Evolutionary conservation across 768 basidiomycete genomes (phyloP), one percentile per base, ranked within the genome.

Genomic region (Pleurotus salmoneostramineus): DNA sequence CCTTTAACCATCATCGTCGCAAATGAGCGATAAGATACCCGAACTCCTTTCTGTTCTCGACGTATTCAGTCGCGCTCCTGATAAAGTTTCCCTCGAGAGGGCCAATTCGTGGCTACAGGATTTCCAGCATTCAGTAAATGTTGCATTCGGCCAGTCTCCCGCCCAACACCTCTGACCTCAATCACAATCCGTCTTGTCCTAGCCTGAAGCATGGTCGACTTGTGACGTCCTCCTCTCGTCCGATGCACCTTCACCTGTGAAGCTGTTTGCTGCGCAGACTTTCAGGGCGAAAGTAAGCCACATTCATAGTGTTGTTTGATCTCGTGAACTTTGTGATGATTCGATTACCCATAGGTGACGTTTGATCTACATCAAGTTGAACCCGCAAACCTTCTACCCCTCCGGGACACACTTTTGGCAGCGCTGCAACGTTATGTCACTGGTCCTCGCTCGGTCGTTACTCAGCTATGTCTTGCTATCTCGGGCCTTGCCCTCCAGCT

Each of bases 61-160:
- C 51, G 89, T 93, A 47, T 94, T 94, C 71, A 77, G 81, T 63
- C 81, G 85, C 60, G 87, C 88, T 55, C 91, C 96, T 34, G 91
- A 96, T 79, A 89, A 91, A 65, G 72, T 73, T 12, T 86, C 92
- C 14, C 81, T 97, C 62, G 90, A 92, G 64, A 82, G 81, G 63
- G 96, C 95, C 63, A 98, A 97, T 76, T 75, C 85, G 64, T 98
- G 95, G 95, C 87, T 99, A 61, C 90, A 95, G 77, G 94, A 95
- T 73, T 99, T 98, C 72, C 96, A 99, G 78, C 95, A 98, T 80
- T 95, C 93, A 79, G 96, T 98, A 87, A 89, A 85, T 90, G 84
- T 86, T 84, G 80, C 83, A 81, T 84, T 74, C 83, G 82, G 84
- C 77, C 81, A 79, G 72, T 78, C 73, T 75, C 77, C 65, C 75